Conservation (phyloP, 208 protist species). For the Novymonas esmeraldas region DNA sequence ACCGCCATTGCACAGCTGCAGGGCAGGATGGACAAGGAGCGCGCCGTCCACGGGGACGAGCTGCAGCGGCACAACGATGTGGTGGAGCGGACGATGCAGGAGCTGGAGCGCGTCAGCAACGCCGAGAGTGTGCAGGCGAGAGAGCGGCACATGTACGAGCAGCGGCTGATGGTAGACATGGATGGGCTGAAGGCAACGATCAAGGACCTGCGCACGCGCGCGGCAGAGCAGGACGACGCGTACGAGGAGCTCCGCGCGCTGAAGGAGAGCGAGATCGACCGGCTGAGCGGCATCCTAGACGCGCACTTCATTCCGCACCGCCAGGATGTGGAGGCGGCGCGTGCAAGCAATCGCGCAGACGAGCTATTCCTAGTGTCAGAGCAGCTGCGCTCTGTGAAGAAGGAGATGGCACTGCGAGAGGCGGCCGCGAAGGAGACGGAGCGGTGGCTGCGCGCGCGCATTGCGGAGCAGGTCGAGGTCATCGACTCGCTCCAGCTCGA, state of each 20-base stretch:
- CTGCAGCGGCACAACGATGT: conserved; percentile 36
- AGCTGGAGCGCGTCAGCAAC: conserved; percentile 30
- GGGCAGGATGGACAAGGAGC: conserved; percentile 55
- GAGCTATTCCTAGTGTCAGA: conserved; percentile 47
- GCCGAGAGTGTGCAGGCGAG: conserved; percentile 20
- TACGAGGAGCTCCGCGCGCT: conserved; percentile 34
- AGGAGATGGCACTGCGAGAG: conserved; percentile 48
- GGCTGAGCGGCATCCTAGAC: conserved; percentile 67
- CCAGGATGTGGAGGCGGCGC: conserved; percentile 45
- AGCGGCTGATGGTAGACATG: conserved; percentile 53
- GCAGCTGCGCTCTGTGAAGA: conserved; percentile 43
- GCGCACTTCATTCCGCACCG: conserved; percentile 84
- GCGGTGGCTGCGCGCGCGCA: conserved; percentile 62
- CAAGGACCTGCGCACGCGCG: conserved; percentile 20
- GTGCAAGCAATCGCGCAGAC: conserved; percentile 24
- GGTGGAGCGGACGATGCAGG: conserved; percentile 32
- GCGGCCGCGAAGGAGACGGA: conserved; percentile 69
- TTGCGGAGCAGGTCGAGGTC: conserved; percentile 68
- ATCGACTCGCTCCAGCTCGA: conserved; percentile 77
- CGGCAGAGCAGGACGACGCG: conserved; percentile 32
- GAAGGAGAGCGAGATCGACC: conserved; percentile 59
- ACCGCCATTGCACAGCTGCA: conserved; percentile 74
- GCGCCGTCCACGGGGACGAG: conserved; percentile 40
- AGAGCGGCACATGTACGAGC: conserved; percentile 33
- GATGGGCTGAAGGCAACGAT: conserved; percentile 40